Base-by-base conservation (phyloP, 306 rosid species). In the Prunus mongolica region DNA sequence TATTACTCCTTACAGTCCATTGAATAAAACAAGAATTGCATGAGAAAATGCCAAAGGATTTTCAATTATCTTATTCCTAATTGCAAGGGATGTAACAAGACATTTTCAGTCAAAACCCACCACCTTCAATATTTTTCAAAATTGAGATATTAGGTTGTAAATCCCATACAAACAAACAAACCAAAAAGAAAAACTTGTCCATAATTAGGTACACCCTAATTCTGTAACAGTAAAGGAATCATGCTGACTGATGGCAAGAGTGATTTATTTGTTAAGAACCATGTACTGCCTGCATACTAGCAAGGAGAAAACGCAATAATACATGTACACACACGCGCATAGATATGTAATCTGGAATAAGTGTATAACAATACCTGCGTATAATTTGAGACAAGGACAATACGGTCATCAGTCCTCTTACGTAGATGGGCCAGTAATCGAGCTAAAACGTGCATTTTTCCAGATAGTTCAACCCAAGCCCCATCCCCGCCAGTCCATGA, bases 361-460 rank as follows among this genome's bases (percentile, higher is more conserved):
- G 70, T 49, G 55, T 69, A 12, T 25, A 30, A 74, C 74, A 74
- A 55, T 87, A 89, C 98, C 96, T 94, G 98, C 60, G 98, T 94
- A 80, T 94, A 94, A 88, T 94, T 92, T 81, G 98, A 94, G 73
- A 94, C 98, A 62, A 94, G 93, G 72, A 94, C 98, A 74, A 94
- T 92, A 49, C 98, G 96, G 78, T 94, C 98, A 80, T 86, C 85
- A 45, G 98, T 94, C 81, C 79, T 85, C 62, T 84, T 87, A 66
- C 92, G 96, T 76, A 94, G 78, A 49, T 94, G 97, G 68, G 88
- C 93, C 73, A 94, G 97, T 78, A 94, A 88, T 78, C 97, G 87
- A 70, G 97, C 97, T 76, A 94, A 83, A 86, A 94, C 97, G 52
- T 94, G 96, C 98, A 94, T 94, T 89, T 94, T 94, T 41, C 98